Base-by-base conservation (phyloP, 495 filamentous ascomycete genomes). In the Hypoxylon crocopeplum region DNA sequence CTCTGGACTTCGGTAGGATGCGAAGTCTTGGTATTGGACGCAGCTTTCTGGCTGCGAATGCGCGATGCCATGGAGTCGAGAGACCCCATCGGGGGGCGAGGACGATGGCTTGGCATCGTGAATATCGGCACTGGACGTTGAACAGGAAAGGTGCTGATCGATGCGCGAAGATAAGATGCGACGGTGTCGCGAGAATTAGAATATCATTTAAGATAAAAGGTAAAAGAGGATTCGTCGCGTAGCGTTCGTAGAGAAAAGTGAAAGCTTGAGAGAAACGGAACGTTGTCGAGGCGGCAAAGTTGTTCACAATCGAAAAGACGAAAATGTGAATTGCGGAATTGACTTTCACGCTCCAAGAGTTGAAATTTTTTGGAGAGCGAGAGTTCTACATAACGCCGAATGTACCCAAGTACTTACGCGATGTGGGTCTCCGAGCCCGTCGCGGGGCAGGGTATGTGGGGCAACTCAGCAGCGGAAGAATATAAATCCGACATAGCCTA, bases 281-380 rank as follows among this genome's bases (percentile, higher is more conserved):
- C 10, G 22, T 15, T 34, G 34, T n/a, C 13, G 25, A 16, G 17
- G 3, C 1, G 24, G 15, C 24, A 40, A 33, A 37, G 16, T 17
- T 39, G 15, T 27, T 8, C 2, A 8, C 13, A 20, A 5, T 2
- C n/a, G 10, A 20, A 46, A 40, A 41, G 39, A 13, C 36, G 21
- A 32, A 58, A 58, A 36, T 32, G 19, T 58, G 29, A 47, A 64
- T 22, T 20, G 19, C 17, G 19, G 33, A 54, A 66, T 53, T 56
- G 29, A 56, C 39, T 41, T 56, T 48, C 42, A 45, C 55, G 49
- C 17, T 20, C 5, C 32, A 16, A 57, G 62, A 48, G 63, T 62
- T 62, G 20, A 57, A 66, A 48, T 67, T 62, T 62, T 59, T 56
- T 57, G 53, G 49, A 52, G n/a, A n/a, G n/a, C n/a, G n/a, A n/a